These are phyloP conservation scores for Alternaria sp. DNA, from an alignment of 2,329 filamentous ascomycete genomes.

Conservation along the genomic window DNA sequence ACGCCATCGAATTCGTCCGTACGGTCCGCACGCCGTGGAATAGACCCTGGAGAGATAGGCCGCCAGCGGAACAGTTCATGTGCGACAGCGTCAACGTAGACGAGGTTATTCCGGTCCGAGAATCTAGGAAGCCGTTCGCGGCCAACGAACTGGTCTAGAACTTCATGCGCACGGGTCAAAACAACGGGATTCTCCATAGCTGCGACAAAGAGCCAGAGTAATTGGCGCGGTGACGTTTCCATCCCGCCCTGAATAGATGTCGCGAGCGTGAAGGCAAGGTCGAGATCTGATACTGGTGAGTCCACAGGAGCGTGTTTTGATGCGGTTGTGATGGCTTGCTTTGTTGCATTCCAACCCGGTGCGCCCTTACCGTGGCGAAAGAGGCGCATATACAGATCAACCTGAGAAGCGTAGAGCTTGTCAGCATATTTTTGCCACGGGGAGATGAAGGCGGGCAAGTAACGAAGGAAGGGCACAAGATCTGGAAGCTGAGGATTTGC, in stretches of 20 bases:
- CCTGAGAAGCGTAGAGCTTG: conserved; percentile 17
- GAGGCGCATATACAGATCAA: conserved; percentile 18
- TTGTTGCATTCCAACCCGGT: conserved; percentile 19
- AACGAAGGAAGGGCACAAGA: conserved; percentile 13
- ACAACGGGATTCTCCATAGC: conserved; percentile 7
- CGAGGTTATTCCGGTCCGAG: conserved; percentile 8
- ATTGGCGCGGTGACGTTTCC: conserved; percentile 21
- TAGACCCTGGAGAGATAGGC: conserved; percentile 18
- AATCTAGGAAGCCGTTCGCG: conserved; percentile 15
- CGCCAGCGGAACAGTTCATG: conserved; percentile 21
- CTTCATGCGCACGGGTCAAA: conserved; percentile 10
- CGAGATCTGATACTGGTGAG: conserved; percentile 11
- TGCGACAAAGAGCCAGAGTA: conserved; percentile 20
- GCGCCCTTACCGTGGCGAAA: conserved; percentile 11
- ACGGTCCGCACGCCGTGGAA: conserved; percentile 16
- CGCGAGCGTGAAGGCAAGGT: conserved; percentile 21
- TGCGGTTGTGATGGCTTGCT: conserved; percentile 16
- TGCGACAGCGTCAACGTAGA: conserved; percentile 16
- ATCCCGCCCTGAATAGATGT: conserved; percentile 21
- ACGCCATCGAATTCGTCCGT: conserved; percentile 16
- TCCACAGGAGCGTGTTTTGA: conserved; percentile 8
- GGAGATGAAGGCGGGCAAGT: conserved; percentile 12
- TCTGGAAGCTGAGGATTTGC: conserved; percentile 22
- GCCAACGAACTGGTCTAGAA: conserved; percentile 16
- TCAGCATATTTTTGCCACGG: conserved; percentile 19